phyloP scores from a whole-genome alignment of 2,329 filamentous ascomycete genomes.

The Harringtonia aguacate region DNA sequence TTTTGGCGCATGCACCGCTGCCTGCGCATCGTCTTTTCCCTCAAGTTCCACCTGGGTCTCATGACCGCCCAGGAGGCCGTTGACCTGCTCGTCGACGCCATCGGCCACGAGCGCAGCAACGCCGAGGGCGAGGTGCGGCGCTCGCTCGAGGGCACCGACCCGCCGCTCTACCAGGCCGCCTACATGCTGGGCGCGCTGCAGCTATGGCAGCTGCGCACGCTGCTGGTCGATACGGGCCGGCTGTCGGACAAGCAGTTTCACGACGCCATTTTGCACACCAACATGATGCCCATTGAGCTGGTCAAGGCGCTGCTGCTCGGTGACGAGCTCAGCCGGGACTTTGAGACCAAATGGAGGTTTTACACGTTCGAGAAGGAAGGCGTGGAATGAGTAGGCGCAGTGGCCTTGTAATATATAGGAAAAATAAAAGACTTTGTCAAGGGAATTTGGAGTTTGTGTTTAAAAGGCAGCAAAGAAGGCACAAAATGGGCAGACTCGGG shows the following conservation, averaged over 20 bases:
- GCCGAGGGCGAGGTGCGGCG: constrained; percentile 50
- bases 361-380: background rate
- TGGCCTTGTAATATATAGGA: too few species aligned
- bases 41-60: constrained; percentile 45
- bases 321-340: constrained; percentile 28
- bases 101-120: constrained; percentile 47
- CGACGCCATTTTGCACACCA: constrained; percentile 37
- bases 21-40: constrained; percentile 45
- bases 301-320: constrained; percentile 35
- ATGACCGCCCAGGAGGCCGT: constrained; percentile 44
- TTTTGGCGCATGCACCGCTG: constrained; percentile 56
- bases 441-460: too few species aligned
- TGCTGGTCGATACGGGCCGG: constrained; percentile 27
- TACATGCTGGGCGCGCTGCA: constrained; percentile 52
- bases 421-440: too few species aligned
- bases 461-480: too few species aligned
- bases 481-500: too few species aligned
- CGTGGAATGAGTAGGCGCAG: too few species aligned
- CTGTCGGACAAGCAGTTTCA: constrained; percentile 44
- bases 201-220: constrained; percentile 36
- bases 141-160: constrained; percentile 44
- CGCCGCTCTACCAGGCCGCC: constrained; percentile 47
- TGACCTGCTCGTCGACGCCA: constrained; percentile 42
- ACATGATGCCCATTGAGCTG: constrained; percentile 44
- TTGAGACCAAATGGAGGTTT: constrained; percentile 39